Percentiles rank a stretch among this genome's conserved stretches.
phyloP scores from a whole-genome alignment of 73 alveolate genomes.

The Paramecium bursaria region DNA sequence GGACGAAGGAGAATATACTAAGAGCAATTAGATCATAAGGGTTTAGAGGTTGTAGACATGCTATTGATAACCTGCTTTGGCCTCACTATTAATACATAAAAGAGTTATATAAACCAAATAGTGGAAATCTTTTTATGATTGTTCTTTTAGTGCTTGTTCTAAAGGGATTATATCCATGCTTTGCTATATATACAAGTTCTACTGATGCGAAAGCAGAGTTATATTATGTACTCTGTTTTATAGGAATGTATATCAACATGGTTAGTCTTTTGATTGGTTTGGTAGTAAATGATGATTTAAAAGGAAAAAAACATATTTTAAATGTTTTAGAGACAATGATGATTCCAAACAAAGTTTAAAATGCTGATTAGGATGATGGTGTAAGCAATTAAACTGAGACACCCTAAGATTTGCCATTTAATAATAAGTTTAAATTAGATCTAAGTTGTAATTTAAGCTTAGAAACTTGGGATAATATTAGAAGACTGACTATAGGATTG shows the following conservation, averaged over 20 bases:
- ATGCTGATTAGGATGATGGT: slow-evolving; percentile 12
- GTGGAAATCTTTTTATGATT: not conserved
- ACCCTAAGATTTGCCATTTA: slow-evolving; percentile 43
- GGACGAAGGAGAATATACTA: not conserved
- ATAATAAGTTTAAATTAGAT: slow-evolving; percentile 51
- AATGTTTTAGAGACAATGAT: slow-evolving; percentile 36
- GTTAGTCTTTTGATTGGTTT: slow-evolving; percentile 36
- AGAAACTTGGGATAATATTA: slow-evolving; percentile 62
- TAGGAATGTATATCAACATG: slow-evolving; percentile 48
- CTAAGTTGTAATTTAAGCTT: slow-evolving; percentile 56
- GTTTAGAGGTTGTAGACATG: slow-evolving; percentile 50
- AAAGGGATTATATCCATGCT: slow-evolving; percentile 15
- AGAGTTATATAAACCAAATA: slow-evolving; percentile 9
- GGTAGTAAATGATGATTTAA: slow-evolving; percentile 13
- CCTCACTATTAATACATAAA: slow-evolving; percentile 56
- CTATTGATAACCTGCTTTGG: slow-evolving; percentile 35
- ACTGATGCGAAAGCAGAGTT: not conserved
- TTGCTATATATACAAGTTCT: not conserved
- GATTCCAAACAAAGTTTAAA: slow-evolving; percentile 31
- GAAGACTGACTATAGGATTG: slow-evolving; percentile 30
- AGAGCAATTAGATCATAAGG: slow-evolving; percentile 29
- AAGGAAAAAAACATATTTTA: slow-evolving; percentile 33
- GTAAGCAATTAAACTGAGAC: slow-evolving; percentile 8
- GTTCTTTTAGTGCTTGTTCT: not conserved
- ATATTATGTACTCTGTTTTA: not conserved